phyloP scores from a whole-genome alignment of 257 asterid species.

The Cordia subcordata region DNA sequence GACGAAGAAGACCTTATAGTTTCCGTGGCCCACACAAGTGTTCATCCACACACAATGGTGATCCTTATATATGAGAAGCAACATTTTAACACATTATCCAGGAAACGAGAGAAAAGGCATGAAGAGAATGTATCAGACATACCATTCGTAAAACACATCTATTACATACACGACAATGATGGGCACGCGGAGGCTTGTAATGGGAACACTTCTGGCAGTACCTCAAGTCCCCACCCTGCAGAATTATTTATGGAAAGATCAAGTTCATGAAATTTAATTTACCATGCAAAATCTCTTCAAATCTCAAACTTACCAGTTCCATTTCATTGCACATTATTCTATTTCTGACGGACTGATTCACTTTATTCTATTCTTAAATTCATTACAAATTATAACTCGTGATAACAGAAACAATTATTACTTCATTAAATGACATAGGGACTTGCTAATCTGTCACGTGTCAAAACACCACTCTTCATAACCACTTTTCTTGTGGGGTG shows the following conservation, averaged over 20 bases:
- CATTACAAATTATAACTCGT: no score
- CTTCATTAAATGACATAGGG: no score
- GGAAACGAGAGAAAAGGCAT: conserved; percentile 22
- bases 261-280: conserved; percentile 10
- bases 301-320: not conserved
- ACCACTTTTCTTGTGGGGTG: no score
- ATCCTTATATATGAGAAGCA: conserved; percentile 63
- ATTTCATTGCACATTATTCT: not conserved
- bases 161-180: conserved; percentile 90
- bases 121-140: conserved; percentile 30
- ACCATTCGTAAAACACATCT: conserved; percentile 94
- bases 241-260: conserved; percentile 13
- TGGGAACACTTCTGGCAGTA: conserved; percentile 87
- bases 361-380: no score
- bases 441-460: no score
- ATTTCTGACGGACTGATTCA: no score
- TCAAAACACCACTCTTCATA: no score
- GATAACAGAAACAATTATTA: no score
- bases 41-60: conserved; percentile 96
- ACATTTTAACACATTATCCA: conserved; percentile 32
- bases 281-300: not conserved
- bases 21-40: conserved; percentile 92
- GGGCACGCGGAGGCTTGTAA: conserved; percentile 93
- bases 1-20: conserved; percentile 77
- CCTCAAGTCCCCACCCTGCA: conserved; percentile 92